Evolutionary conservation across 1,139 yeast species (phyloP).

Genomic region (Saccharomyces hybrid): DNA sequence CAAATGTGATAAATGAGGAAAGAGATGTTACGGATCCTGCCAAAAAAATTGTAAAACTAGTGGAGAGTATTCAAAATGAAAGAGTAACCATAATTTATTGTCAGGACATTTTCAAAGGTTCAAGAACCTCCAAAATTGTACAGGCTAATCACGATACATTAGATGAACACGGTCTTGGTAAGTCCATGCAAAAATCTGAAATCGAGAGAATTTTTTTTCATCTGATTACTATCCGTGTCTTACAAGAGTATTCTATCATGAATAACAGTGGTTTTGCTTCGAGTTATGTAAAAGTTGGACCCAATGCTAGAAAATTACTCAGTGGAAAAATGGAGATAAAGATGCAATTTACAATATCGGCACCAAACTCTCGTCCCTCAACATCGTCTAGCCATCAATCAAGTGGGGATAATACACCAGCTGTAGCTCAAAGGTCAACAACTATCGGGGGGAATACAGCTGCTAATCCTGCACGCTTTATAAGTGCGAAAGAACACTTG

Average conservation of each 20-base stretch:
- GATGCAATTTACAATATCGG: slow-evolving; percentile 37
- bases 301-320: slow-evolving; percentile 42
- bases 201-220: slow-evolving; percentile 78
- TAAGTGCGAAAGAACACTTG: slow-evolving; percentile 27
- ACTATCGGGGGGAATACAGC: background rate
- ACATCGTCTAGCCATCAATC: slow-evolving; percentile 11
- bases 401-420: slow-evolving; percentile 2
- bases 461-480: slow-evolving; percentile 15
- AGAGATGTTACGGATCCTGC: slow-evolving; percentile 68
- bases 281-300: slow-evolving; percentile 60
- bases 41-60: slow-evolving; percentile 49
- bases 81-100: slow-evolving; percentile 73
- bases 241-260: slow-evolving; percentile 66
- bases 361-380: slow-evolving; percentile 14
- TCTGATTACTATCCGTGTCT: slow-evolving; percentile 56
- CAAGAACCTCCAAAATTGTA: slow-evolving; percentile 52
- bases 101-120: slow-evolving; percentile 78
- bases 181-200: slow-evolving; percentile 51
- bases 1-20: slow-evolving; percentile 39
- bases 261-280: slow-evolving; percentile 74
- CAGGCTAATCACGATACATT: slow-evolving; percentile 54
- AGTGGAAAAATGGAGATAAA: slow-evolving; percentile 39
- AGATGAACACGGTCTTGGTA: slow-evolving; percentile 65
- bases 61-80: slow-evolving; percentile 46
- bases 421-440: background rate